Evolutionary conservation across 106 monocot genomes (phyloP), one percentile per base, ranked within the genome.

Genomic region (Allium sativum): DNA sequence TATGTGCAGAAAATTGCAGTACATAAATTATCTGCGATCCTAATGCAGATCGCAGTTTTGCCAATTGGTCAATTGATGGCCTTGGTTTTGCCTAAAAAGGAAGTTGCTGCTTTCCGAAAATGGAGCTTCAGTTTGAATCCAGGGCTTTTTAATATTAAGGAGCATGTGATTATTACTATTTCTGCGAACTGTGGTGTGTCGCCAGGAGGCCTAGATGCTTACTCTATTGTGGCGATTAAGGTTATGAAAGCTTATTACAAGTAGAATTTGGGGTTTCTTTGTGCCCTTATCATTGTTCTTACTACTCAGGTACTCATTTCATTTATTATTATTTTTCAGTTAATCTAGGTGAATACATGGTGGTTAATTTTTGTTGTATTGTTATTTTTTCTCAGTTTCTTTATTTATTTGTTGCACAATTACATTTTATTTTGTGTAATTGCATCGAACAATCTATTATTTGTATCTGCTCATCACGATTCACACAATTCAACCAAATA

Each of bases 111-210:
- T 5, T 48, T 71, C 0, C 62, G 77, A 21, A 15, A 20, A 9
- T 76, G 61, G 65, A 44, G 66, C 11, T 81, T 89, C 22, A 75
- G 68, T 44, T 67, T 84, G 44, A 89, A 89, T 48, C 89, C 89
- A 6, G 84, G 89, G 3, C 89, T 81, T 0, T 89, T 89, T 57
- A 89, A 84, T 44, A 74, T 89, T 8, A 89, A 89, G 79, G 89
- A 89, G 69, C 89, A 89, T 42, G 84, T 84, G 3, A 75, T 89
- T 52, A 77, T 89, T 53, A 84, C 84, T 22, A 58, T 84, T 8
- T 89, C 84, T 55, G 89, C 89, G 22, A 82, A 64, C 53, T 76
- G 72, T 40, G 89, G 83, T 10, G 83, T 80, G 42, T 77, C 77
- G 5, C 3, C 31, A n/a, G 85, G 86, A 7, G 86, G 81, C 18